Evolutionary conservation across 805 yeast species (phyloP), one percentile per base, ranked within the genome.

Genomic region (Wickerhamomyces bisporus): DNA sequence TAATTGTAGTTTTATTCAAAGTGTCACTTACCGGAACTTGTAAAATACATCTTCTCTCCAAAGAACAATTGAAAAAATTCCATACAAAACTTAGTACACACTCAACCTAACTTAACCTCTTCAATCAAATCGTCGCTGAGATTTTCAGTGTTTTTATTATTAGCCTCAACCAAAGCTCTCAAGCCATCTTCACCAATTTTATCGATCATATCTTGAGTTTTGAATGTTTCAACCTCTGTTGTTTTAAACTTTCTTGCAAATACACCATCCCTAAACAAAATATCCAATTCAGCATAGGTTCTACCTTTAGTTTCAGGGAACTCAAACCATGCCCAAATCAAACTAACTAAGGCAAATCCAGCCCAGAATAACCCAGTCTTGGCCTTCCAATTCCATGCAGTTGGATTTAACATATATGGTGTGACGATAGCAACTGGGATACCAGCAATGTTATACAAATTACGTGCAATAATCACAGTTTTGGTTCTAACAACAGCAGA

Each of bases 271-370:
- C 47, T 57, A 55, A 75, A 77, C 60, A 77, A 58, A 32, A 58
- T 54, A 53, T 77, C 82, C 50, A 77, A 58, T 47, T 77, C 82
- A 35, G 76, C 80, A 49, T 60, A 75, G 0, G 80, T 73, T 53
- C 76, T 66, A 29, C 65, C 66, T 50, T 64, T 64, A 13, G 80
- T 72, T 54, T 77, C 84, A 10, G 84, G 83, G 44, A 75, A 63
- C 39, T 70, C 68, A 53, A 73, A 72, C 61, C 61, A 74, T 25
- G 58, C 52, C 71, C 73, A 73, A 26, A 62, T 39, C 12, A 64
- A 15, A 14, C 61, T 49, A 10, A 57, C 3, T 5, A 61, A 29
- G 15, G 60, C 52, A 12, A 53, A 48, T 0, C 65, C 77, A 32
- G 67, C 70, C 63, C 69, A 72, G 40, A 71, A 53, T 43, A 66